Base-by-base conservation (phyloP, 345 rosid genomes). In the Aurinia saxatilis region DNA sequence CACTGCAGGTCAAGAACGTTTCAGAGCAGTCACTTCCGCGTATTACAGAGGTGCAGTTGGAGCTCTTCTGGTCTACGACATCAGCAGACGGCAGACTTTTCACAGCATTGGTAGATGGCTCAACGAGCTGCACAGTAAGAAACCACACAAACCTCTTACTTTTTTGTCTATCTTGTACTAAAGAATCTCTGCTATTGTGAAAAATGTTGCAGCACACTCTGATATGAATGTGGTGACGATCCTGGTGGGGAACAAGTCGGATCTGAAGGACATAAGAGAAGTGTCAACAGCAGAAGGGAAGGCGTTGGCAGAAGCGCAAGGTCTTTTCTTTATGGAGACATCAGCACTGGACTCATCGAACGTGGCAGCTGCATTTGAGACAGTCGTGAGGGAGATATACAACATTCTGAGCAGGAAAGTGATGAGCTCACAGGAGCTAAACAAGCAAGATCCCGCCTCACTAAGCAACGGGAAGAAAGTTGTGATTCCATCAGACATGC, bases 21-120 rank as follows among this genome's bases (percentile, higher is more conserved):
- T 92, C 66, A 84, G 98, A 68, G 98, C 98, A 50, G 97, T 92
- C 46, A 92, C 97, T 38, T 89, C 97, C 59, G 97, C 98, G 7
- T 92, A 92, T 63, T 92, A 92, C 73, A 73, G 98, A 56, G 98
- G 98, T 65, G 97, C 98, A 11, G 98, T 92, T 18, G 98, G 98
- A 67, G 98, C 98, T 66, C 93, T 92, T 59, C 76, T 92, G 48
- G 96, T 92, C 59, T 92, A 92, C 60, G 98, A 92, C 62, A 85
- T 92, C 71, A 89, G 96, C 67, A 85, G 98, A 66, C 81, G 79
- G 44, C 98, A 84, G 71, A 92, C 96, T 12, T 92, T 89, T 54
- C 95, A 89, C 46, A 89, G 90, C 63, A 76, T 85, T 56, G 95
- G 91, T 57, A 83, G 87, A 79, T 92, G 98, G 98, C 95, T 92